Base-by-base conservation (phyloP, 202 grass and related monocot species). In the Digitaria exilis region DNA sequence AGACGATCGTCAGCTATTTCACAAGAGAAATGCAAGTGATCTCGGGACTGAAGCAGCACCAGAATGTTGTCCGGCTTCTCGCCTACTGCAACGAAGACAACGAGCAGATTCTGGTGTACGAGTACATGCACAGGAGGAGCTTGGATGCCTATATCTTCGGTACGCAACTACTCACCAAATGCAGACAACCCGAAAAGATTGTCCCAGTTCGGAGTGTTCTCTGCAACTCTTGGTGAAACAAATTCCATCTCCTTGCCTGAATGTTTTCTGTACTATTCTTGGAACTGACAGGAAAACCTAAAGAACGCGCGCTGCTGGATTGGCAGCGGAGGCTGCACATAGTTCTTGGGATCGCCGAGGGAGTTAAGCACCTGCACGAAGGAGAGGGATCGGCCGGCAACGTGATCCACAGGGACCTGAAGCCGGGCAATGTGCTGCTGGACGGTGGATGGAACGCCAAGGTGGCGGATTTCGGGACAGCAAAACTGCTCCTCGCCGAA, bases 321-420 rank as follows among this genome's bases (percentile, higher is more conserved):
- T 69, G 65, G 65, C 37, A 25, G 5, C 12, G n/a, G 39, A 44
- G 65, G 39, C n/a, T 56, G 49, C 16, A 74, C 2, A 77, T 76
- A 18, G 11, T 81, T 6, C 29, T 30, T 0, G 86, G 86, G 6
- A 66, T 88, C 0, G 45, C 66, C 1, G 12, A 57, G 32, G 86
- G 86, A 2, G 39, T 84, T 4, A 39, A 31, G 0, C 77, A 88
- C 59, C 57, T 84, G 13, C 72, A 87, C 3, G 63, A 76, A 19
- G 72, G 31, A 49, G 62, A 68, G 18, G 61, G 62, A 19, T 87
- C 72, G 3, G 5, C 43, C 7, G 41, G 68, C 13, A 69, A 39
- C 13, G 69, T 88, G 37, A 80, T 88, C 19, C 80, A 88, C 41
- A 55, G 87, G 51, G 87, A 89, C 60, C 69, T 80, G 22, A 89